phyloP scores from a whole-genome alignment of 441 rosid species.

The Populus tomentosa region DNA sequence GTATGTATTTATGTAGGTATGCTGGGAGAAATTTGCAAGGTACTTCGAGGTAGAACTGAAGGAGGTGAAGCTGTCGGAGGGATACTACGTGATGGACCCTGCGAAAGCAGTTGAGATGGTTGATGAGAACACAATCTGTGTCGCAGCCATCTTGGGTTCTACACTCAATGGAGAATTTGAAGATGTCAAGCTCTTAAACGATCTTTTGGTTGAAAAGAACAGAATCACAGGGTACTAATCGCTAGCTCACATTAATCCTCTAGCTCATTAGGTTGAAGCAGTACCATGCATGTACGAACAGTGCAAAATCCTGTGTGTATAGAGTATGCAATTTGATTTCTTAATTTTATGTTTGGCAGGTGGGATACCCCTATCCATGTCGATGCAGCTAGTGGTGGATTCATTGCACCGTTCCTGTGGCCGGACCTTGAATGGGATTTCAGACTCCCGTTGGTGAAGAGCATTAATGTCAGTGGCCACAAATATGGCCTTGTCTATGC shows the following conservation, averaged over 20 bases:
- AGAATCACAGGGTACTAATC: slow-evolving; percentile 56
- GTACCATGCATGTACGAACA: too few relatives aligned
- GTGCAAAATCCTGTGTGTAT: neutral
- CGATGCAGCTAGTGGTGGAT: slow-evolving; percentile 97
- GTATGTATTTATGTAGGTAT: slow-evolving; percentile 35
- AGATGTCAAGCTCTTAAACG: slow-evolving; percentile 81
- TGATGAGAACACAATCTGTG: slow-evolving; percentile 93
- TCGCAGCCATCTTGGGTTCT: slow-evolving; percentile 86
- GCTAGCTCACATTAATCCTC: neutral
- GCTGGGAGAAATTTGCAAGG: slow-evolving; percentile 97
- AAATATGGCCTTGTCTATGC: slow-evolving; percentile 91
- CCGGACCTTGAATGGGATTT: slow-evolving; percentile 95
- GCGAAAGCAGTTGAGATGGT: slow-evolving; percentile 79
- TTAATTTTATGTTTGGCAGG: slow-evolving; percentile 26
- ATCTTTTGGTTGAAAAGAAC: slow-evolving; percentile 61
- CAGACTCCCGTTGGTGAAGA: slow-evolving; percentile 75
- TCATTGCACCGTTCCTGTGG: slow-evolving; percentile 81
- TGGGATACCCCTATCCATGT: slow-evolving; percentile 94
- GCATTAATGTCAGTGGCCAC: slow-evolving; percentile 93
- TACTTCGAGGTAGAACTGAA: slow-evolving; percentile 89
- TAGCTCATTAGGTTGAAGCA: neutral
- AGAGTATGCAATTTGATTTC: neutral
- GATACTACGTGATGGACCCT: slow-evolving; percentile 89
- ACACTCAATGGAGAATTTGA: slow-evolving; percentile 90
- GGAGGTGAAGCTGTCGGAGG: slow-evolving; percentile 84